phyloP scores from a whole-genome alignment of 192 early-diverging fungal genomes.

The Glomus cerebriforme region DNA sequence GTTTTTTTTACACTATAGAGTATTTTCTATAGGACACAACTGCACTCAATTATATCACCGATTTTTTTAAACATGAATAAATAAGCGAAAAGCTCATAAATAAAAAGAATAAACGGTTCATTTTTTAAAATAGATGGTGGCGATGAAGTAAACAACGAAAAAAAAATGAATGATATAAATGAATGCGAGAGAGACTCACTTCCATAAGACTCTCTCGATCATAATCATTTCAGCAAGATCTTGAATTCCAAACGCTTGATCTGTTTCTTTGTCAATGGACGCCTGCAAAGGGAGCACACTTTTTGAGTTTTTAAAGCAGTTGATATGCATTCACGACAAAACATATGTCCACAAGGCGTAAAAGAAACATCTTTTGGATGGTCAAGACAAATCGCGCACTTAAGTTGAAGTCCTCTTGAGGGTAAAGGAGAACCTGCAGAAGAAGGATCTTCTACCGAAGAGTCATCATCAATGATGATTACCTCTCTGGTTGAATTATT shows the following conservation, averaged over 20 bases:
- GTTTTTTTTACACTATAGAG: not conserved
- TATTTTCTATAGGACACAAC: not conserved
- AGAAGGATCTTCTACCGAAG: not conserved
- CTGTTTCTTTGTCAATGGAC: not conserved
- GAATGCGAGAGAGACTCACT: not conserved
- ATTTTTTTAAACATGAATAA: not conserved
- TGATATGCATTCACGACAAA: conserved; percentile 17
- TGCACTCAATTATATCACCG: not conserved
- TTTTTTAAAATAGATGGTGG: not conserved
- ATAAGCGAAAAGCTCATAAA: not conserved
- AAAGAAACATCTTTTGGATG: conserved; percentile 13
- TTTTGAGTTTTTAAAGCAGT: conserved; percentile 15
- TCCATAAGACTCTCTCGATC: not conserved
- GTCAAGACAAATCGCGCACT: conserved; percentile 30
- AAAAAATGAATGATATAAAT: not conserved
- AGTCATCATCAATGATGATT: conserved; percentile 6
- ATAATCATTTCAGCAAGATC: not conserved
- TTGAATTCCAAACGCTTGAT: not conserved
- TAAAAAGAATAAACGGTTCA: not conserved
- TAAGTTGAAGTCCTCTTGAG: not conserved
- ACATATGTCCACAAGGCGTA: conserved; percentile 29
- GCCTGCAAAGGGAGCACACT: conserved; percentile 27
- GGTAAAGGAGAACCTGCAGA: not conserved
- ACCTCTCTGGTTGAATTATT: not conserved
- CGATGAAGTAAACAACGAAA: too few relatives aligned